phyloP scores from a whole-genome alignment of 768 basidiomycete genomes.

The Mycena olivaceomarginata region DNA sequence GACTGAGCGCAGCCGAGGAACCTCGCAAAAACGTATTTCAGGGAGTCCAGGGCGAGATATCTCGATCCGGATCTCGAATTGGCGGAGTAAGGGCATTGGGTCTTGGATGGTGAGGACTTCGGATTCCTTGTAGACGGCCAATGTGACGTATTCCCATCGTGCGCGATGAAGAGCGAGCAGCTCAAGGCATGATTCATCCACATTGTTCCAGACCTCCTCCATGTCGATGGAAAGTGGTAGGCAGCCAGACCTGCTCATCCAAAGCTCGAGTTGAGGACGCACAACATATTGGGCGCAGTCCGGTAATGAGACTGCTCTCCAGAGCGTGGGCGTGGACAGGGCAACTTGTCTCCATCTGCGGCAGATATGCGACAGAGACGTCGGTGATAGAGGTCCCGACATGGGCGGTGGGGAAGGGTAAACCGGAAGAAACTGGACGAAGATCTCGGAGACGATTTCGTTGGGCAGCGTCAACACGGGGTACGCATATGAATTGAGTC shows the following conservation, averaged over 20 bases:
- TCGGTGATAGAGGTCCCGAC: background rate
- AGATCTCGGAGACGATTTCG: conserved; percentile 27
- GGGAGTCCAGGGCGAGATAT: too few species aligned
- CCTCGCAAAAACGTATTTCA: background rate
- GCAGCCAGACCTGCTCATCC: background rate
- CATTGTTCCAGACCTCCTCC: background rate
- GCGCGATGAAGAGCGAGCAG: background rate
- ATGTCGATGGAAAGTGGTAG: conserved; percentile 5
- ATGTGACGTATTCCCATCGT: conserved; percentile 20
- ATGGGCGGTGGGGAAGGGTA: background rate
- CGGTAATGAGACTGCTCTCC: conserved; percentile 1
- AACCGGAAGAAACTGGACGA: conserved; percentile 11
- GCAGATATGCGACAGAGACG: background rate
- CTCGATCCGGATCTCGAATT: background rate
- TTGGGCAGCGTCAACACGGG: conserved; percentile 21
- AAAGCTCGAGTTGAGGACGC: too few species aligned
- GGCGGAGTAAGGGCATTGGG: conserved; percentile 8
- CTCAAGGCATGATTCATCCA: background rate
- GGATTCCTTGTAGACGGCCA: background rate
- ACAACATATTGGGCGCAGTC: too few species aligned
- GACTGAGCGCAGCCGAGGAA: background rate
- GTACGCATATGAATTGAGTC: conserved; percentile 12
- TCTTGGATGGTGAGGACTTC: background rate
- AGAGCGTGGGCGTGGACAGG: conserved; percentile 7
- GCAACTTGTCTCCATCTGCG: conserved; percentile 12